Percentiles rank a stretch among this genome's conserved stretches.
phyloP scores from a whole-genome alignment of 2,329 filamentous ascomycete genomes.

The Fusarium sp. region DNA sequence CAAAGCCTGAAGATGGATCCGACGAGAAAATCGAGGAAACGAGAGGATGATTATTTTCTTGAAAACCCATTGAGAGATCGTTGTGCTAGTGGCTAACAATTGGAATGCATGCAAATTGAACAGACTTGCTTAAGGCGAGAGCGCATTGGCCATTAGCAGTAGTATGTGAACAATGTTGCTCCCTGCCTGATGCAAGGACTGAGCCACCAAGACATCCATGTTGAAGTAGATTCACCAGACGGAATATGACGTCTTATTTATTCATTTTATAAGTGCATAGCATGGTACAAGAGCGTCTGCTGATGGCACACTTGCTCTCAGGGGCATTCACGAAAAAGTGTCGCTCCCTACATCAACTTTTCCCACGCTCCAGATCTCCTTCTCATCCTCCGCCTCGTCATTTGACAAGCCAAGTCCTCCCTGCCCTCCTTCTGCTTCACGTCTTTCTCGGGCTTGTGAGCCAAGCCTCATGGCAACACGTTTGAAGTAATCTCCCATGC shows the following conservation, averaged over 20 bases:
- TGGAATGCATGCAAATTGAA: no score
- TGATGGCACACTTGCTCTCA: background rate
- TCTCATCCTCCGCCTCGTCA: conserved; percentile 95
- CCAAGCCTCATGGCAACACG: conserved; percentile 88
- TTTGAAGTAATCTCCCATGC: conserved; percentile 98
- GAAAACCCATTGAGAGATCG: no score
- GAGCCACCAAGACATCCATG: no score
- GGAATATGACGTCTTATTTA: background rate
- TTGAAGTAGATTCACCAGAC: no score
- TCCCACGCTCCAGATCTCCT: conserved; percentile 95
- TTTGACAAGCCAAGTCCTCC: conserved; percentile 89
- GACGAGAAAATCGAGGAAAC: no score
- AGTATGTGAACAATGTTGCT: no score
- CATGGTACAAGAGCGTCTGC: background rate
- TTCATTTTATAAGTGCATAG: background rate
- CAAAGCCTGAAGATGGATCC: no score
- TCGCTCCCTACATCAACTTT: conserved; percentile 75
- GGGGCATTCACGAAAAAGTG: conserved; percentile 37
- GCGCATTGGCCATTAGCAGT: no score
- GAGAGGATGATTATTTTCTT: no score
- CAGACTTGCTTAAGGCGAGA: no score
- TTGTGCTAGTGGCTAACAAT: no score
- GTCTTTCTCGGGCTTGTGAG: conserved; percentile 89
- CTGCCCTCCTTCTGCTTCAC: conserved; percentile 90
- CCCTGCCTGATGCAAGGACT: no score